Percentiles rank a stretch among this genome's conserved stretches.
Evolutionary conservation across 2,329 filamentous ascomycete species (phyloP).

Genomic region (Tolypocladium album): DNA sequence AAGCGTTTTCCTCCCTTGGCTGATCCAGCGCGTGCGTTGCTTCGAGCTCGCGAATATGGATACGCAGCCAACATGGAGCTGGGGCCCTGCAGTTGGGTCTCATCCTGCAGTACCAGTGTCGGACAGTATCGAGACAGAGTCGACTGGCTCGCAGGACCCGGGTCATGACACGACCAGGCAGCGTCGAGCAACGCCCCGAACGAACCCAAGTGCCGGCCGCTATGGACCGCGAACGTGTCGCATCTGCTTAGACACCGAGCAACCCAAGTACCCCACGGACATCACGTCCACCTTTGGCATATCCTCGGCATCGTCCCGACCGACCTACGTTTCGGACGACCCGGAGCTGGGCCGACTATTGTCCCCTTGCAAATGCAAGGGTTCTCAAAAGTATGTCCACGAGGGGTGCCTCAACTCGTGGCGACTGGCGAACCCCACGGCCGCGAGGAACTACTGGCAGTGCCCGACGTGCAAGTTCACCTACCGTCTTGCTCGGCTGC

Average conservation of each 20-base stretch:
- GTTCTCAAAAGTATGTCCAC: slow-evolving; percentile 87
- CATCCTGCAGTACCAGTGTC: slow-evolving; percentile 2
- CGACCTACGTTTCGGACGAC: slow-evolving; percentile 62
- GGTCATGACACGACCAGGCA: not conserved
- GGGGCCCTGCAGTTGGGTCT: slow-evolving; percentile 3
- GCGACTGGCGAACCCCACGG: slow-evolving; percentile 60
- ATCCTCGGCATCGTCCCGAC: slow-evolving; percentile 20
- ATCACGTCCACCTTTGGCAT: slow-evolving; percentile 20
- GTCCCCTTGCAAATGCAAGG: slow-evolving; percentile 87
- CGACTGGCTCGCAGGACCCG: not conserved
- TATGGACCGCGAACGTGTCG: slow-evolving; percentile 72
- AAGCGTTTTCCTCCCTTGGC: not conserved
- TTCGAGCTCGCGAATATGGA: slow-evolving; percentile 11
- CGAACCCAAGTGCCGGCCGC: slow-evolving; percentile 20
- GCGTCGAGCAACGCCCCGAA: slow-evolving; percentile 5
- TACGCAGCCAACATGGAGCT: slow-evolving; percentile 14
- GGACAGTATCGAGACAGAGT: not conserved
- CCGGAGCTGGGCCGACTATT: slow-evolving; percentile 66
- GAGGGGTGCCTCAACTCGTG: slow-evolving; percentile 79
- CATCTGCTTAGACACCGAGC: slow-evolving; percentile 69
- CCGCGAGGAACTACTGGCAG: slow-evolving; percentile 65
- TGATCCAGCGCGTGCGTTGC: slow-evolving; percentile 2
- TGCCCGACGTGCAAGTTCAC: slow-evolving; percentile 81
- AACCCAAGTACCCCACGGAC: slow-evolving; percentile 34
- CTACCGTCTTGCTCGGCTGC: slow-evolving; percentile 69